Evolutionary conservation across 306 rosid species (phyloP).

Genomic region (Dalbergia cochinchinensis): DNA sequence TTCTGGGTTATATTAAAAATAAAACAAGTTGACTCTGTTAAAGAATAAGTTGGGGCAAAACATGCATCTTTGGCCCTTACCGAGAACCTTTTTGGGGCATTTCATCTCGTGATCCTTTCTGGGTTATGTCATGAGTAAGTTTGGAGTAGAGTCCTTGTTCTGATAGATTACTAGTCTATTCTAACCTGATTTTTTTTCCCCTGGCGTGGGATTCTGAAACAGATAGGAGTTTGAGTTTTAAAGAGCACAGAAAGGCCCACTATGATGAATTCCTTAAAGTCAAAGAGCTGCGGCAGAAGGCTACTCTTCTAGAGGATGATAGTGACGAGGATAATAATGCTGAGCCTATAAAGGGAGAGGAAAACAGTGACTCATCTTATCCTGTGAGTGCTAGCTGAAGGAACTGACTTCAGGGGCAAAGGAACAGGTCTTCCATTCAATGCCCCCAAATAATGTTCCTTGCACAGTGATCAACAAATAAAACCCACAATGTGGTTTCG

Average conservation of each 20-base stretch:
- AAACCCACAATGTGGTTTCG: slow-evolving; percentile 45
- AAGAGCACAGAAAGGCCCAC: slow-evolving; percentile 55
- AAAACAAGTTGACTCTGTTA: slow-evolving; percentile 14
- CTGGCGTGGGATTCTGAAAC: slow-evolving; percentile 44
- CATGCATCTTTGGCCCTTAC: slow-evolving; percentile 12
- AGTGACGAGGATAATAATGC: slow-evolving; percentile 44
- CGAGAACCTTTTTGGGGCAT: background rate
- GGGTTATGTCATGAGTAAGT: background rate
- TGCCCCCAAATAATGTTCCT: slow-evolving; percentile 46
- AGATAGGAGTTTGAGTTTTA: slow-evolving; percentile 51
- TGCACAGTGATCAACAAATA: slow-evolving; percentile 49
- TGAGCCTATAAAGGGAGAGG: slow-evolving; percentile 31
- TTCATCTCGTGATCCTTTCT: background rate
- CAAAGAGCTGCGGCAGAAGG: slow-evolving; percentile 51
- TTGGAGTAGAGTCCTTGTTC: background rate
- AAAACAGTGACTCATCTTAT: slow-evolving; percentile 52
- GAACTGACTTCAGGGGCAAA: slow-evolving; percentile 44
- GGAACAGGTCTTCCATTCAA: slow-evolving; percentile 34
- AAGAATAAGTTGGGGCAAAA: background rate
- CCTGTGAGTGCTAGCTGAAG: slow-evolving; percentile 54
- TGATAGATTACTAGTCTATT: background rate
- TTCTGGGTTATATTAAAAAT: background rate
- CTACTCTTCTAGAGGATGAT: slow-evolving; percentile 38
- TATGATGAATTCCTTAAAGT: slow-evolving; percentile 58
- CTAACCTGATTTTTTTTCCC: slow-evolving; percentile 11